Percentiles rank a stretch among this genome's conserved stretches.
Evolutionary conservation across 2,329 filamentous ascomycete genomes (phyloP).

Genomic region (Orbilia oligospora): DNA sequence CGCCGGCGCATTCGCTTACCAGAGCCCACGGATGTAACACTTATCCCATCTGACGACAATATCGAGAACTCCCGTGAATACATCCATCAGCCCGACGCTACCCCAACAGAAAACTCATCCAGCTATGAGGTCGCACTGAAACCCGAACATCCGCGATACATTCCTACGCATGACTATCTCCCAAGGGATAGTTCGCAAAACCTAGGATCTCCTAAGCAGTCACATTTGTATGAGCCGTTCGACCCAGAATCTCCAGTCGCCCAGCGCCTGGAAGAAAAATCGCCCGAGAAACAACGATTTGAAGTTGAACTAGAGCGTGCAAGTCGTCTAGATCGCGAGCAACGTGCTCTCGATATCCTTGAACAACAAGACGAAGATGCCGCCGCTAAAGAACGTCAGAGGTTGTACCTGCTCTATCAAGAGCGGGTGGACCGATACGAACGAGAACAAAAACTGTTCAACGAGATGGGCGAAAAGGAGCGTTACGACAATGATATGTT

Average conservation of each 20-base stretch:
- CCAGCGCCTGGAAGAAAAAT: conserved; percentile 4
- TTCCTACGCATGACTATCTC: neutral
- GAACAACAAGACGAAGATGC: conserved; percentile 49
- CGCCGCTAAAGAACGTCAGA: conserved; percentile 42
- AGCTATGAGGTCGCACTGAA: neutral
- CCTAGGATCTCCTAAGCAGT: neutral
- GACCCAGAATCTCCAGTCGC: neutral
- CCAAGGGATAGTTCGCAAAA: neutral
- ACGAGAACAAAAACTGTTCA: conserved; percentile 33
- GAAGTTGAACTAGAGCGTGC: conserved; percentile 56
- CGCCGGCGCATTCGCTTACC: neutral
- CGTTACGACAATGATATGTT: conserved; percentile 40
- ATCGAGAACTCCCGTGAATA: neutral
- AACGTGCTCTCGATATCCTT: conserved; percentile 44
- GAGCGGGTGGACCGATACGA: conserved; percentile 56
- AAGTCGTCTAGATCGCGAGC: conserved; percentile 39
- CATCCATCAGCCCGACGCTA: neutral
- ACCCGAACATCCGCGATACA: conserved; percentile 1
- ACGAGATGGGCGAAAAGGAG: conserved; percentile 48
- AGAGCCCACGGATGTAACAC: neutral
- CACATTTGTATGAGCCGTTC: neutral
- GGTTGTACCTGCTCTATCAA: conserved; percentile 50
- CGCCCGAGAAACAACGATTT: conserved; percentile 45
- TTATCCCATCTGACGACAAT: neutral
- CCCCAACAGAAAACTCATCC: neutral